A percentile compares a stretch with the other conserved stretches of the same genome.
Conservation (phyloP, 2,329 filamentous ascomycete species). For the Colletotrichum navitas region DNA sequence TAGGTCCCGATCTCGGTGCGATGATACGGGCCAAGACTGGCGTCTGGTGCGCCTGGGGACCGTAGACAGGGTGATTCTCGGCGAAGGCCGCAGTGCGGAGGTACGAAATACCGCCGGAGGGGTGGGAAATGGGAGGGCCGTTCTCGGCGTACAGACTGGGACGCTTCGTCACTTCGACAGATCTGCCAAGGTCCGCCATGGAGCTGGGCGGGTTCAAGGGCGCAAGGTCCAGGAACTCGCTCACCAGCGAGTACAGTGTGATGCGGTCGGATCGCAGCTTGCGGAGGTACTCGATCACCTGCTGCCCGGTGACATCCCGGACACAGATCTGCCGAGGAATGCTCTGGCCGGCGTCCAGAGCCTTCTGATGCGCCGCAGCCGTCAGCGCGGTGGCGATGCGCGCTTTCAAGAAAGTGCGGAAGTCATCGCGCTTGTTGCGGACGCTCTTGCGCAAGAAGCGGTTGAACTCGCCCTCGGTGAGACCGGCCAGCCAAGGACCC, state of each 20-base stretch:
- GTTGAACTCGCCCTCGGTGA: conserved; percentile 72
- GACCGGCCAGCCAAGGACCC: conserved; percentile 75
- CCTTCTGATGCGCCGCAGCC: conserved; percentile 51
- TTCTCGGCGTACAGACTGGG: conserved; percentile 62
- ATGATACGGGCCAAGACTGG: conserved; percentile 66
- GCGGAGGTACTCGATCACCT: conserved; percentile 66
- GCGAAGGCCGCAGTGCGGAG: conserved; percentile 67
- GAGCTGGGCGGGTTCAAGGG: conserved; percentile 57
- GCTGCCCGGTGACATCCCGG: conserved; percentile 61
- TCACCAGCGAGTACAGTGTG: conserved; percentile 66
- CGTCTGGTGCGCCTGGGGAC: conserved; percentile 65
- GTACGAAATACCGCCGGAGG: conserved; percentile 73
- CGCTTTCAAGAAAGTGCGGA: conserved; percentile 65
- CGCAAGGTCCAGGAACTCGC: conserved; percentile 73
- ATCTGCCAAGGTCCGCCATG: conserved; percentile 47
- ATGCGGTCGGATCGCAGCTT: conserved; percentile 64
- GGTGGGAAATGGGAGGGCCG: conserved; percentile 72
- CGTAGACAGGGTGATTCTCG: conserved; percentile 72
- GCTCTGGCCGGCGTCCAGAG: conserved; percentile 54
- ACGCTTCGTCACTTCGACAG: conserved; percentile 41
- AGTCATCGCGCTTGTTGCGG: conserved; percentile 64
- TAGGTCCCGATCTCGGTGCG: conserved; percentile 54
- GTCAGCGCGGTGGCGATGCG: conserved; percentile 63
- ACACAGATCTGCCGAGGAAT: conserved; percentile 49
- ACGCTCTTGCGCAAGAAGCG: conserved; percentile 67